Conservation (phyloP, 2,329 filamentous ascomycete species). For the Endocalyx cinctus region DNA sequence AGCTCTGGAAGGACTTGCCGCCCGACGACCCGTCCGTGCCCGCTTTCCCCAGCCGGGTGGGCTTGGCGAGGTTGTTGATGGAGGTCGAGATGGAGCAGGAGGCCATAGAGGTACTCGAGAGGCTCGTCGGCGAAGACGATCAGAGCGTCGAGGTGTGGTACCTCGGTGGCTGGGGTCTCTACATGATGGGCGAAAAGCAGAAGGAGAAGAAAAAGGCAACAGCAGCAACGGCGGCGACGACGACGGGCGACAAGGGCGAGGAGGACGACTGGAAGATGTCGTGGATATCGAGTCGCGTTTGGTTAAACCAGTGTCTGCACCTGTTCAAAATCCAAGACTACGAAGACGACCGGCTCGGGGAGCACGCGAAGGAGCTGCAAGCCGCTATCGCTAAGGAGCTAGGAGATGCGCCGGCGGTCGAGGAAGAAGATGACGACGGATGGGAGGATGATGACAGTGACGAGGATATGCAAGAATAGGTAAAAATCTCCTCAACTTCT, state of each 20-base stretch:
- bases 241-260: constrained; percentile 7
- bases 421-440: constrained; percentile 51
- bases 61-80: constrained; percentile 78
- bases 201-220: constrained; percentile 38
- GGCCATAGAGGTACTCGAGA: constrained; percentile 78
- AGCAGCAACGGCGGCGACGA: too few species aligned
- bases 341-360: constrained; percentile 73
- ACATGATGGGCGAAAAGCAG: constrained; percentile 69
- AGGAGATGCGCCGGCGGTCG: constrained; percentile 53
- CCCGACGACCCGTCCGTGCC: constrained; percentile 70
- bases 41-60: constrained; percentile 81
- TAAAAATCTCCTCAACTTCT: constrained; percentile 4
- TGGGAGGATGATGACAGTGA: constrained; percentile 44
- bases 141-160: constrained; percentile 96
- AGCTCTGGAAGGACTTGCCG: constrained; percentile 75
- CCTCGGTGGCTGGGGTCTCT: constrained; percentile 88
- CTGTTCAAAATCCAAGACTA: constrained; percentile 79
- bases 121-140: constrained; percentile 84
- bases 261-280: constrained; percentile 54
- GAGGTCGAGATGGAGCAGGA: constrained; percentile 83
- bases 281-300: constrained; percentile 72
- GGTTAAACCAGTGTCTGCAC: constrained; percentile 75
- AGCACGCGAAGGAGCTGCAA: constrained; percentile 70
- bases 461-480: constrained; percentile 52
- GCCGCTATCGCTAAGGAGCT: constrained; percentile 59